These are phyloP conservation scores for Calocybe gangraenosa DNA, from an alignment of 768 basidiomycete genomes.

Conservation along the genomic window DNA sequence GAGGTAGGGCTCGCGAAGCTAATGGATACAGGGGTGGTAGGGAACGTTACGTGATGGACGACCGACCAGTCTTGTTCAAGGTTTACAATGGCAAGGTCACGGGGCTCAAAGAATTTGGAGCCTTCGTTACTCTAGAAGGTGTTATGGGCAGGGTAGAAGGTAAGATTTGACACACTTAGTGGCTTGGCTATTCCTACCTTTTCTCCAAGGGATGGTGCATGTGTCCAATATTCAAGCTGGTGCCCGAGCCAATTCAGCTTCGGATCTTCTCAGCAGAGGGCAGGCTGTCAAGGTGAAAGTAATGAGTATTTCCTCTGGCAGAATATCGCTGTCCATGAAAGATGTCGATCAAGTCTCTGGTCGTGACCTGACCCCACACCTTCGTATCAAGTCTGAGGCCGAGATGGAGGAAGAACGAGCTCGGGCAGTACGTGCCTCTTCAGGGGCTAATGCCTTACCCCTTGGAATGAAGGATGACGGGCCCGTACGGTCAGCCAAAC, in stretches of 20 bases:
- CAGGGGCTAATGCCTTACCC: conserved; percentile 87
- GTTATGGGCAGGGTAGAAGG: conserved; percentile 85
- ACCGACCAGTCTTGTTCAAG: conserved; percentile 87
- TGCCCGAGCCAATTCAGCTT: conserved; percentile 79
- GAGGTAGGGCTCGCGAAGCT: conserved; percentile 44
- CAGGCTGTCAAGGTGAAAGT: conserved; percentile 95
- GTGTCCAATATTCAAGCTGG: conserved; percentile 88
- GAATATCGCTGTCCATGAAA: conserved; percentile 91
- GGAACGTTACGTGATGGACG: conserved; percentile 52
- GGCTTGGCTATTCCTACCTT: conserved; percentile 4
- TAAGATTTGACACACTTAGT: conserved; percentile 30
- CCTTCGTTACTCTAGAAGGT: conserved; percentile 89
- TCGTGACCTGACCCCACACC: conserved; percentile 89
- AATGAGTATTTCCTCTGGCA: conserved; percentile 82
- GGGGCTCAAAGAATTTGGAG: conserved; percentile 92
- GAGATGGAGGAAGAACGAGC: conserved; percentile 83
- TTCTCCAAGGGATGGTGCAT: conserved; percentile 84
- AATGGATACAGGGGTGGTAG: conserved; percentile 34
- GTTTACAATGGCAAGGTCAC: conserved; percentile 88
- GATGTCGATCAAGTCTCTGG: conserved; percentile 93
- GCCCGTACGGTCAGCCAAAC: conserved; percentile 74
- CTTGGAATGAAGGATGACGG: conserved; percentile 52
- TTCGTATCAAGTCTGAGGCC: conserved; percentile 90
- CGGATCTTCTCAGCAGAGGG: conserved; percentile 81
- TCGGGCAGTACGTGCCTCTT: conserved; percentile 56